phyloP scores from a whole-genome alignment of 768 basidiomycete genomes.

The Xanthoconium stramineum region DNA sequence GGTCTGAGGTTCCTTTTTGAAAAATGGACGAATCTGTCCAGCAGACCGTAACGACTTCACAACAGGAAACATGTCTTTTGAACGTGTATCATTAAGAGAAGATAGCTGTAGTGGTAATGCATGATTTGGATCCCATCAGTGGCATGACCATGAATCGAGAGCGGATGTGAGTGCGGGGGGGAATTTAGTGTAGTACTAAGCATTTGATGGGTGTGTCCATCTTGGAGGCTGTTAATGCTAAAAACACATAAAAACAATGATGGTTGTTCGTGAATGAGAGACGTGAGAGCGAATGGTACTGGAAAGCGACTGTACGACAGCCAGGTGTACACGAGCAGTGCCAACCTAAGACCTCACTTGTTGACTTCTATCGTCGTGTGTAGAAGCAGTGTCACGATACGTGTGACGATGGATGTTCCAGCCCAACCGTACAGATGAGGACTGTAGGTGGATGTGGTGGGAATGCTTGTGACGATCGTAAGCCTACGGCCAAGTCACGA shows the following conservation, averaged over 20 bases:
- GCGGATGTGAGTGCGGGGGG: slow-evolving; percentile 16
- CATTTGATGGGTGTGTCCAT: slow-evolving; percentile 9
- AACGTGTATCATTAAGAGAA: slow-evolving; percentile 25
- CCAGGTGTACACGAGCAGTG: slow-evolving; percentile 17
- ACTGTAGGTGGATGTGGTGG: slow-evolving; percentile 6
- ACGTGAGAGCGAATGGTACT: slow-evolving; percentile 15
- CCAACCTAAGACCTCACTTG: slow-evolving; percentile 13
- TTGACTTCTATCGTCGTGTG: slow-evolving; percentile 9
- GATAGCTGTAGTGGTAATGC: slow-evolving; percentile 29
- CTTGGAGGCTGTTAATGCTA: slow-evolving; percentile 13
- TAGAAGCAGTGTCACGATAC: slow-evolving; percentile 7
- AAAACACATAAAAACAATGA: slow-evolving; percentile 26
- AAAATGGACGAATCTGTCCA: no score
- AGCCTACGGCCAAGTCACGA: slow-evolving; percentile 5
- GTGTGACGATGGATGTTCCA: slow-evolving; percentile 2
- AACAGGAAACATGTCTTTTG: slow-evolving; percentile 2
- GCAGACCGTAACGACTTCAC: no score
- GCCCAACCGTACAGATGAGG: slow-evolving; percentile 9
- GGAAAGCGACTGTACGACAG: slow-evolving; percentile 23
- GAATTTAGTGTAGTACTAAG: slow-evolving; percentile 10
- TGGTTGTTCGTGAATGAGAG: slow-evolving; percentile 18
- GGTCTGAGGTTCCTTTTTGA: no score
- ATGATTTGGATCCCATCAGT: slow-evolving; percentile 22
- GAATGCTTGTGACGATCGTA: slow-evolving; percentile 1
- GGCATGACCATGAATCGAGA: slow-evolving; percentile 21